These are phyloP conservation scores for Eremochloa ophiuroides DNA, from an alignment of 176 grass and related monocot species.

Conservation along the genomic window DNA sequence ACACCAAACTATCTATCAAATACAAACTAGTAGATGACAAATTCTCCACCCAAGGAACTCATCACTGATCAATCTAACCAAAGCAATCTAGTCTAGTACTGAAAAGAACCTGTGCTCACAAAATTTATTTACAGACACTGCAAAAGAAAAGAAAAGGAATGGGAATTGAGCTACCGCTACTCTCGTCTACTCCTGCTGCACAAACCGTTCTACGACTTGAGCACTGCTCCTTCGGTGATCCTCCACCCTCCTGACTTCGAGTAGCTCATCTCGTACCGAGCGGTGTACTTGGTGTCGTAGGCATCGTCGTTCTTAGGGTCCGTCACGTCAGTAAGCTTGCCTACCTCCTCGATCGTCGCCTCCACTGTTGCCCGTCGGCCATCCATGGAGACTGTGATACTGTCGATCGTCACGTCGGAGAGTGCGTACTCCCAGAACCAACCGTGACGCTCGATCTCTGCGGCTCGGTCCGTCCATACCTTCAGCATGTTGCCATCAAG, in stretches of 20 bases:
- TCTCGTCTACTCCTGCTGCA: background rate
- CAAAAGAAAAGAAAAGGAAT: background rate
- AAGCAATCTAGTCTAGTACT: background rate
- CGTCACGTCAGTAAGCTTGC: constrained; percentile 39
- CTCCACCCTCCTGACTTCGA: constrained; percentile 66
- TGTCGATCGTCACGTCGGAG: constrained; percentile 57
- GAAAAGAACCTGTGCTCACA: background rate
- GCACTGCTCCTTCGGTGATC: constrained; percentile 83
- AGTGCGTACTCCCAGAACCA: constrained; percentile 93
- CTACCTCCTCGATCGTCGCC: constrained; percentile 72
- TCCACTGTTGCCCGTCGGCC: constrained; percentile 67
- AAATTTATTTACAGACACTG: constrained; percentile 34
- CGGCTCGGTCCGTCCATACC: constrained; percentile 70
- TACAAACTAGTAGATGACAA: background rate
- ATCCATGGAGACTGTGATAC: constrained; percentile 63
- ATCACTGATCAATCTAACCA: background rate
- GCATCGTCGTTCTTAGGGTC: constrained; percentile 46
- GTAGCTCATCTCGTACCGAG: constrained; percentile 72
- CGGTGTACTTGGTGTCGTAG: constrained; percentile 55
- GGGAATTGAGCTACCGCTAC: background rate
- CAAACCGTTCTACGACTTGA: constrained; percentile 42
- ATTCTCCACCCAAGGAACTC: background rate
- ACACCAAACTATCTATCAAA: background rate
- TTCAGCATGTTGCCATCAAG: constrained; percentile 87
- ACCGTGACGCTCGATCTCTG: constrained; percentile 57